Evolutionary conservation across 148 eudicot species (phyloP).

Genomic region (Bassia scoparia): DNA sequence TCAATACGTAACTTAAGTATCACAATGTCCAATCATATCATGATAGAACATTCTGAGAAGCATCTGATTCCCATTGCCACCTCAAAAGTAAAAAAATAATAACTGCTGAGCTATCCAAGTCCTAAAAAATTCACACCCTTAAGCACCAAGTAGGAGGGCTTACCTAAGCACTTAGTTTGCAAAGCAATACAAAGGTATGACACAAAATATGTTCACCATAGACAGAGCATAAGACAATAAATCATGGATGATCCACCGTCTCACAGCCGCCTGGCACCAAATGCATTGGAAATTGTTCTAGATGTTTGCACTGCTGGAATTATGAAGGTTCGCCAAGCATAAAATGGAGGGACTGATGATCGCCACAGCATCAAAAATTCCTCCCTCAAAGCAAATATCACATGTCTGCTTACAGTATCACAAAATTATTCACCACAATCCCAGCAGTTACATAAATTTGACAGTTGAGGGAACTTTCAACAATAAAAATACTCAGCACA

Average conservation of each 20-base stretch:
- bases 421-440: constrained; percentile 25
- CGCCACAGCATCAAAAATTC: constrained; percentile 34
- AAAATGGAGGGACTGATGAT: constrained; percentile 25
- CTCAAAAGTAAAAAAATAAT: background rate
- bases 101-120: constrained; percentile 2
- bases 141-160: constrained; percentile 30
- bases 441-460: constrained; percentile 33
- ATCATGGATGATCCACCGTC: constrained; percentile 40
- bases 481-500: constrained; percentile 21
- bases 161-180: constrained; percentile 26
- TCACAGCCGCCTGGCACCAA: constrained; percentile 37
- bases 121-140: constrained; percentile 13
- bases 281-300: constrained; percentile 31
- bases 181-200: constrained; percentile 32
- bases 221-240: constrained; percentile 35
- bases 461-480: constrained; percentile 34
- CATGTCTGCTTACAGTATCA: constrained; percentile 32
- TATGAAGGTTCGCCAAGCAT: constrained; percentile 24
- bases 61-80: background rate
- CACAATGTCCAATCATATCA: background rate
- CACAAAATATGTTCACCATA: constrained; percentile 26
- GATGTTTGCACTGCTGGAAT: constrained; percentile 28
- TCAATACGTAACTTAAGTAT: background rate
- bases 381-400: constrained; percentile 33
- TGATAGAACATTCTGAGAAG: background rate